Base-by-base conservation (phyloP, 2,329 filamentous ascomycete genomes). In the Epichloe scottii region DNA sequence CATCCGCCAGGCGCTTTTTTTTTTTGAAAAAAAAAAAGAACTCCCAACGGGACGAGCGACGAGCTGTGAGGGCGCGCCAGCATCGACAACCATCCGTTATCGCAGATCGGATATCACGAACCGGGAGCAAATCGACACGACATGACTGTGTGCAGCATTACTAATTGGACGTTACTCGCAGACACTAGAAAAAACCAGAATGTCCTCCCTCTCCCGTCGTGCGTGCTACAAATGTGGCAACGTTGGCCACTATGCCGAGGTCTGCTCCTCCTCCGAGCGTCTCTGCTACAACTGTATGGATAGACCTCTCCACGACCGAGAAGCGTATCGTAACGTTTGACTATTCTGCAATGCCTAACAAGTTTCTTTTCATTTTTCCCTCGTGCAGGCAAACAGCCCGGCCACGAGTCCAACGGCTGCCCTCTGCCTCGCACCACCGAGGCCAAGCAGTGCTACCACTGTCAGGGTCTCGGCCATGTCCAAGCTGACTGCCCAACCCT, bases 371-470 rank as follows among this genome's bases (percentile, higher is more conserved):
- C 2, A 1, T 8, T 26, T 6, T 8, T 8, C 1, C 8, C 26
- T 30, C 11, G 17, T 49, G 48, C 52, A 84, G 81, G 81, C 82
- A 91, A 91, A 77, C 86, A 91, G 74, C 87, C 87, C 56, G 86
- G 89, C 68, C 93, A 98, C 72, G 93, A 98, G 76, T 97, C 91
- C 59, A 97, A 95, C 75, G 87, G 86, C 70, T 98, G 93, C 79
- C 93, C 93, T 62, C 84, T 91, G 66, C 93, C 93, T 64, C 86
- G 93, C 70, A 96, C 91, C 55, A 96, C 93, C 58, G 93, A 98
- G 75, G 89, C 89, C 49, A 98, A 98, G 83, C 93, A 98, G 78
- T 98, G 93, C 82, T 98, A 98, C 71, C 93, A 97, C 75, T 98
- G 93, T 79, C 93, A 97, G 77, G 93, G 93, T 53, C 81, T 97